Evolutionary conservation across 352 stramenopile genomes (phyloP), one percentile per base, ranked within the genome.

Genomic region (Discostella stelligera): DNA sequence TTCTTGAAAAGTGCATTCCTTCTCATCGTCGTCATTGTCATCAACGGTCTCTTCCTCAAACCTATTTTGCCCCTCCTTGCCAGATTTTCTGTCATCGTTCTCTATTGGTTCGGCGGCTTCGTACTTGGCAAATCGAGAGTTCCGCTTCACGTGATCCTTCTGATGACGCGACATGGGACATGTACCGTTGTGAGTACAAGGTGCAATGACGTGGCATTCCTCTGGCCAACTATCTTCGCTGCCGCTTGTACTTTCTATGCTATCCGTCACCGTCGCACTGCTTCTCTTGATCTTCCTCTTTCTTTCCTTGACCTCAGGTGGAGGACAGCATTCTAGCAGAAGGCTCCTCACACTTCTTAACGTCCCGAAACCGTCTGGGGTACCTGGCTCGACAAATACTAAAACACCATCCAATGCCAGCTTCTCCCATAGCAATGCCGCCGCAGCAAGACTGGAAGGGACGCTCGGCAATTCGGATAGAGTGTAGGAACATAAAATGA

Each of bases 301-400:
- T 18, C 44, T 54, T 27, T 44, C 48, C 37, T 14, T 73, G 44
- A 72, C 74, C 41, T 66, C 64, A 69, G 25, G 11, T 20, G 82
- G 84, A 52, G 84, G 83, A 74, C 84, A 90, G 59, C 77, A 87
- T 71, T 90, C 82, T 52, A 92, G 72, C 0, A 92, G 49, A 82
- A 92, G 90, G 53, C 82, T 89, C 10, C 87, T 73, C 0, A 91
- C 74, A 49, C 77, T 77, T 65, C 84, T 77, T 56, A 89, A 76
- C 8, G 70, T 80, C 56, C 77, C 82, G 59, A 92, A 92, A 44
- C 87, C 87, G 80, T 92, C 87, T 5, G 87, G 87, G 16, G 84
- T 92, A 39, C 87, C 87, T 0, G 87, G 87, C 70, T 92, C 87
- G 56, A 92, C 84, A 52, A 91, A 82, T 23, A 92, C 82, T 9